Base-by-base conservation (phyloP, 2,329 filamentous ascomycete genomes). In the Calonectria honghensis region DNA sequence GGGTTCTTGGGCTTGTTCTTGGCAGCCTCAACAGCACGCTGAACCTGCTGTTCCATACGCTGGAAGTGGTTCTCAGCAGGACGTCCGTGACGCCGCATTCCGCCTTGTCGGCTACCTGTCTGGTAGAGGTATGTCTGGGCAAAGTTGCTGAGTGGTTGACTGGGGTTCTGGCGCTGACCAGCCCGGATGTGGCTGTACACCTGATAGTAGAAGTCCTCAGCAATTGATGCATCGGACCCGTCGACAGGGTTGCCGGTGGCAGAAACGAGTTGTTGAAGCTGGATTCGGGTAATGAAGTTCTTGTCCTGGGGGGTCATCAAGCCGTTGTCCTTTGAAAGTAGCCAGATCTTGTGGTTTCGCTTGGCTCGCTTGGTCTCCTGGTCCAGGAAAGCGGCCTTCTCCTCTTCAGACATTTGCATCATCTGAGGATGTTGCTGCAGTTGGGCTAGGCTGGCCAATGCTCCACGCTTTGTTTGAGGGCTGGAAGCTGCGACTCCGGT, bases 221-320 rank as follows among this genome's bases (percentile, higher is more conserved):
- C 91, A 48, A 98, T 89, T 9, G 94, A 93, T 45, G 95, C 92
- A 82, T 98, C 96, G 0, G 93, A 92, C 59, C 94, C 94, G 59
- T 98, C 96, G 68, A 93, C 93, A 5, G 96, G 91, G 81, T 96
- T 97, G 13, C 96, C 96, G 31, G 96, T 98, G 11, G 97, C 96
- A 14, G 96, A 93, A 69, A 99, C 95, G 45, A 99, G 91, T 84
- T 99, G 97, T 86, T 99, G 97, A 68, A 99, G 90, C 84, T 99
- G 97, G 78, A 99, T 99, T 24, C 97, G 93, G 6, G 97, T 98
- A 79, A 99, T 98, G 86, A 98, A 99, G 84, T 98, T 99, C 89
- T 99, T 99, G 86, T 99, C 97, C 83, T 98, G 96, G 0, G 97
- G 97, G 5, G 97, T 99, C 97, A 99, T 99, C 75, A 99, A 87